Base-by-base conservation (phyloP, 1,284 basidiomycete species). In the Austropuccinia psidii region DNA sequence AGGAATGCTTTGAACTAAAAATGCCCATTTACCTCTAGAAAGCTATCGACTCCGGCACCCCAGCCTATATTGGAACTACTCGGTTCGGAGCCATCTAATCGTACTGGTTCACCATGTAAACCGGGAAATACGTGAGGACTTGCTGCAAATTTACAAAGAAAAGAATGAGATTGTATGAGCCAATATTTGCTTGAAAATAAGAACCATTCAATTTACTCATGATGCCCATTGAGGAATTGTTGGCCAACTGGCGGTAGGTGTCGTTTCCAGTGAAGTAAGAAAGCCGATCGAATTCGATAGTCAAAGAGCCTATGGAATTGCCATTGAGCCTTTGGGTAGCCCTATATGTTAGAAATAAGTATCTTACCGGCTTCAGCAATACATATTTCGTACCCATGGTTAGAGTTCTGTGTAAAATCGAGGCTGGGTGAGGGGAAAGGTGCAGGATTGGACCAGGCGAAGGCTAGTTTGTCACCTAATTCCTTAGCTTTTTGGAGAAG, bases 131-230 rank as follows among this genome's bases (percentile, higher is more conserved):
- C 5, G 15, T 54, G 52, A n/a, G 19, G 17, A 29, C 31, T 29
- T 15, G 21, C 52, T 54, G 27, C 3, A 54, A 29, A 54, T 6
- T 29, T 15, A 17, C n/a, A 54, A 21, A 24, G n/a, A 21, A 17
- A 11, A 49, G 24, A 49, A 11, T 49, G 3, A 5, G 11, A 49
- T 3, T 11, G 19, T 4, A 4, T 49, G 45, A 11, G 19, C 19
- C 17, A 24, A 54, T 24, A 27, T 24, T 5, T 24, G 27, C 52
- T n/a, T n/a, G n/a, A n/a, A n/a, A n/a, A n/a, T n/a, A n/a, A n/a
- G n/a, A n/a, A n/a, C n/a, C n/a, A n/a, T n/a, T 45, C 41, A 45
- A n/a, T n/a, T 49, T 24, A 54, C 52, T 54, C 52, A 54, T 54
- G n/a, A 54, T 24, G 5, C 31, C 15, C 4, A n/a, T n/a, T 17